Evolutionary conservation across 176 grass and related monocot genomes (phyloP), one percentile per base, ranked within the genome.

Genomic region (Lolium multiflorum): DNA sequence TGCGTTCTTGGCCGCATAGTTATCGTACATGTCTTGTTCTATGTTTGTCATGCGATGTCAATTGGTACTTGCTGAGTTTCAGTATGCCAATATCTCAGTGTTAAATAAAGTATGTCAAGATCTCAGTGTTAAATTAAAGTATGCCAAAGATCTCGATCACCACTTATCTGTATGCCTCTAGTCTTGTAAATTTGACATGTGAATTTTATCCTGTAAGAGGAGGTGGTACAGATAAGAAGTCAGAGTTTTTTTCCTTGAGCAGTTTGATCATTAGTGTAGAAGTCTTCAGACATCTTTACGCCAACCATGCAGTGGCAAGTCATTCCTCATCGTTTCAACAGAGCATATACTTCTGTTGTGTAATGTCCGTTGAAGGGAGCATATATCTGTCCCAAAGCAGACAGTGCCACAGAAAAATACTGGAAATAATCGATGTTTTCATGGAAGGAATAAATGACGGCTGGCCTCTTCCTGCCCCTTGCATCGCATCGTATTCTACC

Each of bases 401-500:
- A 28, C 76, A 24, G 22, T 35, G 57, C 37, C 41, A 57, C 35
- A 59, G 17, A 69, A 49, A 79, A 78, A 70, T 12, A 9, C 50
- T 2, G 52, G 39, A 54, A 81, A 84, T 81, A 82, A 90, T 39
- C 62, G 7, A 31, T 55, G 70, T 52, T 50, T 78, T 85, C 73
- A 2, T 84, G 81, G 50, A 74, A 39, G 68, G 48, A 80, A 75
- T 74, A 39, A 66, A 83, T 18, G 76, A 4, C 43, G 48, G 24
- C 47, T 64, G 17, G 21, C 57, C 22, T 79, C 48, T 48, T 85
- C 54, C 68, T 21, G 17, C 4, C 67, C 17, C 16, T 14, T 47
- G 15, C 50, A n/a, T 81, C 26, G 71, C 63, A 87, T 79, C 84
- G 16, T 82, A 58, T 79, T 79, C 66, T 48, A 68, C 58, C 37